Percentiles rank a stretch among this genome's conserved stretches.
Conservation (phyloP, 768 basidiomycete genomes). For the Harrya chromipes region DNA sequence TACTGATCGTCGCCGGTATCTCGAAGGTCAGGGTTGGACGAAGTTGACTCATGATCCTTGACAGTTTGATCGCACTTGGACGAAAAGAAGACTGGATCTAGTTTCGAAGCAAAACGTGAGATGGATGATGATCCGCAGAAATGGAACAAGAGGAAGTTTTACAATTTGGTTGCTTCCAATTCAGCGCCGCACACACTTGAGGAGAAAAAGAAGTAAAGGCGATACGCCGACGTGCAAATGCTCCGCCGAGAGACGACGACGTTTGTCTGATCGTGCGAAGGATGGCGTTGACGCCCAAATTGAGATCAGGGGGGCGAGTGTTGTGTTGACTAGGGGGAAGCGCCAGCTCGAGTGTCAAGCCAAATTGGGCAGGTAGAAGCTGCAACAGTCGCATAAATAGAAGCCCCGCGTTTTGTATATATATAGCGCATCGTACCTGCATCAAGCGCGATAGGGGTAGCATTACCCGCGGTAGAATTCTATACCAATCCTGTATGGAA, state of each 20-base stretch:
- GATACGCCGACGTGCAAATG: conserved; percentile 65
- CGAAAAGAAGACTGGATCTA: conserved; percentile 95
- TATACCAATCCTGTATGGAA: conserved; percentile 44
- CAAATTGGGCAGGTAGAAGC: conserved; percentile 59
- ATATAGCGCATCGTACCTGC: conserved; percentile 46
- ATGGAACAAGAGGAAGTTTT: conserved; percentile 30
- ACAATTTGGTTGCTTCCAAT: conserved; percentile 99
- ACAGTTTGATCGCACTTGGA: conserved; percentile 75
- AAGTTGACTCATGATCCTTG: conserved; percentile 37
- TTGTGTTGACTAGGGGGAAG: conserved; percentile 49
- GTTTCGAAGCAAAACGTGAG: conserved; percentile 18
- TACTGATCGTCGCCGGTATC: conserved; percentile 47
- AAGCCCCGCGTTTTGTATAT: conserved; percentile 2
- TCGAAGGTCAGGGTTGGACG: conserved; percentile 34
- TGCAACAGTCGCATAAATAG: conserved; percentile 28
- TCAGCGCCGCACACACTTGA: conserved; percentile 83
- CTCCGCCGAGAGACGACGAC: conserved; percentile 48
- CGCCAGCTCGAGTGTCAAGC: conserved; percentile 81
- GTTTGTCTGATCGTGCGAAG: conserved; percentile 79
- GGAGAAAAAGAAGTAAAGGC: conserved; percentile 93
- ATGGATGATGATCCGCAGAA: conserved; percentile 18
- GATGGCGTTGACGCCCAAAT: conserved; percentile 80
- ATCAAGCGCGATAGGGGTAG: conserved; percentile 73
- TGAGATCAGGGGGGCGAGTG: conserved; percentile 63
- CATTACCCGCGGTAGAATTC: conserved; percentile 52